phyloP scores from a whole-genome alignment of 306 rosid genomes.

The Dryas octopetala region DNA sequence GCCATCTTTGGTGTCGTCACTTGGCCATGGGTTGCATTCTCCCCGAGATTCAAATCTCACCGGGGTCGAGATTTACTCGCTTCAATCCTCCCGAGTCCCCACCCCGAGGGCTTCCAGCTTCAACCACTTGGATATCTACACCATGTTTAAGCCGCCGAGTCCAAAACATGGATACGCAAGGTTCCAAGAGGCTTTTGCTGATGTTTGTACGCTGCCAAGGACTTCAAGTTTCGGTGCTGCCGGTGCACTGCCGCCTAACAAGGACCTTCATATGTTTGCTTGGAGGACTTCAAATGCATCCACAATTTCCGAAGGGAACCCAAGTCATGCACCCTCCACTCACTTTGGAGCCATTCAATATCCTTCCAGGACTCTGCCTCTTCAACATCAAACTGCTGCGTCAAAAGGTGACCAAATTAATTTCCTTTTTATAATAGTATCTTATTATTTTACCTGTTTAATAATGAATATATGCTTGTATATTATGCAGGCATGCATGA shows the following conservation, averaged over 20 bases:
- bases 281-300: constrained; percentile 81
- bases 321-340: constrained; percentile 62
- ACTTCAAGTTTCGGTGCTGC: constrained; percentile 61
- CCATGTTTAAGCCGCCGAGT: constrained; percentile 87
- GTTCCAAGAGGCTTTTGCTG: constrained; percentile 49
- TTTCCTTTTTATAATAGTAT: background rate
- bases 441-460: background rate
- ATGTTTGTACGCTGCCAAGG: constrained; percentile 60
- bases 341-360: constrained; percentile 44
- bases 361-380: constrained; percentile 48
- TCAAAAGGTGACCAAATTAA: constrained; percentile 46
- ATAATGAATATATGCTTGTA: too few relatives aligned
- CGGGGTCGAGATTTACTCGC: constrained; percentile 83
- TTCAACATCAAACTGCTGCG: constrained; percentile 39
- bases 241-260: constrained; percentile 30
- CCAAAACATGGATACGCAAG: constrained; percentile 74
- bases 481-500: constrained; percentile 43
- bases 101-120: constrained; percentile 88
- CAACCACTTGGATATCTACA: constrained; percentile 69
- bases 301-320: constrained; percentile 76
- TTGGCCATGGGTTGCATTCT: constrained; percentile 42
- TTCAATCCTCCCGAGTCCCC: constrained; percentile 78
- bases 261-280: constrained; percentile 88
- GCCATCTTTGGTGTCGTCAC: constrained; percentile 64
- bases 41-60: constrained; percentile 82